Percentiles rank a stretch among this genome's conserved stretches.
These are phyloP conservation scores for Kalaharituber pfeilii DNA, from an alignment of 2,329 filamentous ascomycete genomes.

Conservation along the genomic window DNA sequence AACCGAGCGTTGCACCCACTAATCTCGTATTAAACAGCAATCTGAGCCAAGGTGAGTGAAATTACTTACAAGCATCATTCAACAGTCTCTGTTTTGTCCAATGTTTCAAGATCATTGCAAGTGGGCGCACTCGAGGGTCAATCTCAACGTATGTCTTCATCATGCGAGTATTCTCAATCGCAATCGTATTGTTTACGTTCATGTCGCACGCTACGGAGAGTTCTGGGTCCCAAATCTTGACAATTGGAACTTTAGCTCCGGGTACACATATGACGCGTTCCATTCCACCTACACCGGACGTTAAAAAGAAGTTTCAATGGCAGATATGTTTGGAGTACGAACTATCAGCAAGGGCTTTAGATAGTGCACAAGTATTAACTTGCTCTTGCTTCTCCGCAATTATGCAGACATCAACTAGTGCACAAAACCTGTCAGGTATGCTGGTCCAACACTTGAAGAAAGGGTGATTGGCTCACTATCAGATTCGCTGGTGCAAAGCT, in stretches of 20 bases:
- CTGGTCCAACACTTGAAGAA: neutral
- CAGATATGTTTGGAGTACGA: slow-evolving; percentile 6
- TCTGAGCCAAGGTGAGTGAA: slow-evolving; percentile 1
- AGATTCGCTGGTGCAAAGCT: slow-evolving; percentile 86
- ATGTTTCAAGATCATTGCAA: slow-evolving; percentile 95
- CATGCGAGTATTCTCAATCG: slow-evolving; percentile 93
- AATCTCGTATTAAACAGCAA: slow-evolving; percentile 36
- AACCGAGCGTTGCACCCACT: slow-evolving; percentile 84
- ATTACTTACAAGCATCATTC: slow-evolving; percentile 76
- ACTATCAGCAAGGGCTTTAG: neutral
- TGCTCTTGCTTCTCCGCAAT: slow-evolving; percentile 67
- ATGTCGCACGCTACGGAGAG: slow-evolving; percentile 81
- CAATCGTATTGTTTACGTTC: slow-evolving; percentile 95
- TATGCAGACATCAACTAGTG: slow-evolving; percentile 85
- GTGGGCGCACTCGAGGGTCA: slow-evolving; percentile 71
- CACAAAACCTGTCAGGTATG: slow-evolving; percentile 6
- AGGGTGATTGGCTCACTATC: slow-evolving; percentile 45
- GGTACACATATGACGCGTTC: slow-evolving; percentile 88
- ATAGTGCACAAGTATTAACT: neutral
- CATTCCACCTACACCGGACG: slow-evolving; percentile 63
- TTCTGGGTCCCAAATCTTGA: slow-evolving; percentile 97
- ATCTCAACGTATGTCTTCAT: slow-evolving; percentile 92
- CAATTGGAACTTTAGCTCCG: slow-evolving; percentile 90
- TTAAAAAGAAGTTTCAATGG: slow-evolving; percentile 4
- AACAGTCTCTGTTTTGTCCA: slow-evolving; percentile 87